These are phyloP conservation scores for Metarhizium humberi DNA, from an alignment of 2,329 filamentous ascomycete genomes.

Conservation along the genomic window DNA sequence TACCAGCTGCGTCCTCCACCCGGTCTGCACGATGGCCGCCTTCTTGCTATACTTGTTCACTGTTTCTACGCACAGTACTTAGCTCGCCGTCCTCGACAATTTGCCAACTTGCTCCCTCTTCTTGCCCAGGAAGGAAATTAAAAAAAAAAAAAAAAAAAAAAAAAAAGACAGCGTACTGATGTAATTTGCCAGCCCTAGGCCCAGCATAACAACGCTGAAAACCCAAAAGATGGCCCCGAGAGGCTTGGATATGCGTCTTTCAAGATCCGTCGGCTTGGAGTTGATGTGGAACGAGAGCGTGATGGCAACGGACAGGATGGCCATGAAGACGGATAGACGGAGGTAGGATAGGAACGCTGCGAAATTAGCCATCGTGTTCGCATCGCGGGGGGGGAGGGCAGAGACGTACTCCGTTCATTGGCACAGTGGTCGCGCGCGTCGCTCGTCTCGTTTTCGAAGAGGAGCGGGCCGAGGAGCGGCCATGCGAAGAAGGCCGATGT, in stretches of 20 bases:
- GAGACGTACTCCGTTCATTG: conserved; percentile 56
- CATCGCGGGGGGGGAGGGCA: not conserved
- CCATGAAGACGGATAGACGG: conserved; percentile 81
- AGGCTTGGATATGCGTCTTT: conserved; percentile 70
- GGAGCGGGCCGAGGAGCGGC: conserved; percentile 56
- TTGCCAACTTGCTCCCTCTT: too few species aligned
- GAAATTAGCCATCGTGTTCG: not conserved
- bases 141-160: not conserved
- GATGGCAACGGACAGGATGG: conserved; percentile 81
- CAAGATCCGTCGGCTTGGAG: conserved; percentile 55
- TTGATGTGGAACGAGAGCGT: conserved; percentile 90
- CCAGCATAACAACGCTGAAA: conserved; percentile 66
- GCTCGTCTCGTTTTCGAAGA: conserved; percentile 66
- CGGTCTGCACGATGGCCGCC: conserved; percentile 79
- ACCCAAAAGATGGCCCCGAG: conserved; percentile 85
- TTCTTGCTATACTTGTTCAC: conserved; percentile 72
- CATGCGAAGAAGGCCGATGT: conserved; percentile 44
- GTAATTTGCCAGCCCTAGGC: conserved; percentile 77
- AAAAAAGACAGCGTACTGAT: conserved; percentile 43
- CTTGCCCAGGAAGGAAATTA: too few species aligned
- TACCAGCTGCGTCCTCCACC: conserved; percentile 85
- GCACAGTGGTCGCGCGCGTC: conserved; percentile 73
- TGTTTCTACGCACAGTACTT: conserved; percentile 35
- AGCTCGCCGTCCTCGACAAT: not conserved
- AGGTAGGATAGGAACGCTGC: conserved; percentile 81